A percentile compares a stretch with the other conserved stretches of the same genome.
These are phyloP conservation scores for Nicotiana benthamiana DNA, from an alignment of 257 asterid genomes.

Conservation along the genomic window DNA sequence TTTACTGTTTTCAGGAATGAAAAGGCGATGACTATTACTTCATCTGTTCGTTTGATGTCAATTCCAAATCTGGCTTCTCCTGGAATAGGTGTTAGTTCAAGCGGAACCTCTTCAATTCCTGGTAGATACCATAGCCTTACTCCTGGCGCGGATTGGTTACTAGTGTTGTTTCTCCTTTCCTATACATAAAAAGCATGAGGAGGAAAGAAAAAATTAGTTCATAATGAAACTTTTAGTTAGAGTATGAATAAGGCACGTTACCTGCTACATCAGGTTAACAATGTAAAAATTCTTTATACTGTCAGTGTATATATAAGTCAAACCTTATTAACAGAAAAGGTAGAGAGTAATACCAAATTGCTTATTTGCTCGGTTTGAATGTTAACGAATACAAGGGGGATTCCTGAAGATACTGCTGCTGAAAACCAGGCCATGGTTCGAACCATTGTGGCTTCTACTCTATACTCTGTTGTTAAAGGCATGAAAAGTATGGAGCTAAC, in stretches of 20 bases:
- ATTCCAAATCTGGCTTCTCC: constrained; percentile 44
- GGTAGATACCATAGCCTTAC: constrained; percentile 49
- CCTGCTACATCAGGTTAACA: too few species aligned
- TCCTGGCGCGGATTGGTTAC: constrained; percentile 22
- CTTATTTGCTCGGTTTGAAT: constrained; percentile 45
- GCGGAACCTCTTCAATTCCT: constrained; percentile 29
- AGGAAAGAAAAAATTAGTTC: background rate
- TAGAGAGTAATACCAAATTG: constrained; percentile 18
- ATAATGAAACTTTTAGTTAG: background rate
- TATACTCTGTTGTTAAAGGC: constrained; percentile 31
- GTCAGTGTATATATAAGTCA: background rate
- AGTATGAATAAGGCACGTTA: background rate
- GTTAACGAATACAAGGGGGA: constrained; percentile 37
- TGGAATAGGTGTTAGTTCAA: constrained; percentile 24
- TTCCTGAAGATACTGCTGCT: constrained; percentile 45
- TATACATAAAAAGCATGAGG: background rate
- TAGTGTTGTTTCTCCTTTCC: constrained; percentile 18
- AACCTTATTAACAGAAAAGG: background rate
- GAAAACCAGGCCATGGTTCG: constrained; percentile 61
- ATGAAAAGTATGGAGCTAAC: constrained; percentile 40
- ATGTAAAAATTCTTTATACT: background rate
- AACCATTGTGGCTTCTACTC: constrained; percentile 25
- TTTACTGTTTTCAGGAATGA: background rate
- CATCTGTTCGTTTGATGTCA: constrained; percentile 39
- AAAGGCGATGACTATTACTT: constrained; percentile 22